Base-by-base conservation (phyloP, 2,329 filamentous ascomycete species). In the Penicillium sp. region DNA sequence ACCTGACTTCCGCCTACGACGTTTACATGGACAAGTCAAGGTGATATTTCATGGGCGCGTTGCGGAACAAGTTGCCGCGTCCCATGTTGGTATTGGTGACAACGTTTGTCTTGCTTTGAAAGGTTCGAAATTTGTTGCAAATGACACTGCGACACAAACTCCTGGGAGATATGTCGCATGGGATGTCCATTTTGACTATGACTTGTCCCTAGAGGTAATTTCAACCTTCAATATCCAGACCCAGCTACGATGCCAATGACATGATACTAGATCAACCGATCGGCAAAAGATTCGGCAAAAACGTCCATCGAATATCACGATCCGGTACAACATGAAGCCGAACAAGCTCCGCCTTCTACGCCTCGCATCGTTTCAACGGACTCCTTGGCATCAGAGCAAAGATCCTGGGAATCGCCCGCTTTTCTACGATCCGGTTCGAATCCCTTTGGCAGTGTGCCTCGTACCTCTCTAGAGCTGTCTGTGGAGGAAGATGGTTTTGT, bases 1-100 rank as follows among this genome's bases (percentile, higher is more conserved):
- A 67, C 86, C 87, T 46, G 91, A 97, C 72, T 90, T 93, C 68
- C 88, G 90, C 48, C 81, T 93, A 50, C 90, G 93, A 55, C 85
- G 86, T 60, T 81, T 83, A 41, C 88, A 85, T 63, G 93, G 93
- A 13, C 91, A 96, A 74, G 86, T 96, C 22, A 88, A 92, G 55
- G 84, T 92, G 48, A 84, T 88, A 43, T 91, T 97, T 64, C 80
- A 82, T 29, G 90, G 88, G 9, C 77, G 85, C 5, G 86, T 86
- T 62, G 93, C 91, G 16, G 86, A 86, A 65, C 84, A 84, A 19
- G 80, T 96, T 39, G 85, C 87, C 8, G 82, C 84, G 48, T 84
- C 84, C 11, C 84, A 83, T 11, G 76, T 96, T 24, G 88, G 89
- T 2, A 93, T 91, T 63, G 91, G 91, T 16, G 93, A 97, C 73